Evolutionary conservation across 805 yeast genomes (phyloP), one percentile per base, ranked within the genome.

Genomic region (Lachancea sp.): DNA sequence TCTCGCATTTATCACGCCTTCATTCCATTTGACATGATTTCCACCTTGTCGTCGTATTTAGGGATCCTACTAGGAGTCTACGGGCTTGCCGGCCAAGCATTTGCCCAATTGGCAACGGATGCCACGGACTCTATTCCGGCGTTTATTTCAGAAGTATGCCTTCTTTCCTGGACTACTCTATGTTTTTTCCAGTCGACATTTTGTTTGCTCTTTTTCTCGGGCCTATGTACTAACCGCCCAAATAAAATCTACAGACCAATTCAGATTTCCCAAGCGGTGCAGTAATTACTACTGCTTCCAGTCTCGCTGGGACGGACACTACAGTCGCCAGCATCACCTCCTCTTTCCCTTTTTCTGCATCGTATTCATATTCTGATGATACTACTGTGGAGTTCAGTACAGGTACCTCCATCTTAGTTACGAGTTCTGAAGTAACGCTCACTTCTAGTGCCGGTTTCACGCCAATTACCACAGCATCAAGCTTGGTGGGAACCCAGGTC

Each of bases 231-330:
- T 28, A 28, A 28, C 30, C 30, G 16, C 5, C 17, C 6, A 11
- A 22, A 28, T 9, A 12, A 26, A 16, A 25, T 39, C 31, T 31
- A 43, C 31, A 34, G 38, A 41, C 46, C 9, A 43, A 40, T 28
- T 30, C 46, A 15, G 46, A 40, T 25, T 39, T 40, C 22, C 20
- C 42, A 4, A 34, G 35, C 13, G 38, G 38, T 17, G 24, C 36
- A 9, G 23, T 21, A 9, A 35, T 40, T 15, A 40, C 46, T 15
- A 40, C 41, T n/a, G 38, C 21, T 5, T 25, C 42, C 21, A 35
- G 40, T 21, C 23, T 36, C 8, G 34, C 34, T 15, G 43, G 43
- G 19, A 43, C 46, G 15, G 34, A 25, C 9, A 40, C 40, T 6
- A 17, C 36, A 21, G 41, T 41, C 34, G 24, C 41, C 44, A 34